Base-by-base conservation (phyloP, 2,329 filamentous ascomycete genomes). In the Monosporascus sp. region DNA sequence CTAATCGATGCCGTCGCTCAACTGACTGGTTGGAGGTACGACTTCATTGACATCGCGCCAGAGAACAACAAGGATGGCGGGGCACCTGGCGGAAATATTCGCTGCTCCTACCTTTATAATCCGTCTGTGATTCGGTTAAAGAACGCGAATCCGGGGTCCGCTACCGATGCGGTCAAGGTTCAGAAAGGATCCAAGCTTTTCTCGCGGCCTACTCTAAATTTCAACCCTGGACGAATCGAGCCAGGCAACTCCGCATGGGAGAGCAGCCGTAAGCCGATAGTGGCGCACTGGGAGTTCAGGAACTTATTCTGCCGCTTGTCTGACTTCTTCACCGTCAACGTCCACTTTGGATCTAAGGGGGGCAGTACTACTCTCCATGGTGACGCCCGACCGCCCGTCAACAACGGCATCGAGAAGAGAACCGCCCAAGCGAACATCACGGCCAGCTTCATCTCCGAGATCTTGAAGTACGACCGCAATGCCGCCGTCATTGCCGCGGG, bases 51-150 rank as follows among this genome's bases (percentile, higher is more conserved):
- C 57, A 77, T 89, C 51, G 74, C 72, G 44, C 85, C 86, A 2
- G 69, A 77, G 36, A 72, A 88, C 64, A 74, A 80, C 66, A 60
- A 77, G 56, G 84, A 89, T 58, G 86, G 86, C 53, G 86, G 86
- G 36, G 71, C 81, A 55, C 82, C 84, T 1, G 86, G 86, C 15
- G 85, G 85, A 38, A 89, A 90, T 72, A 89, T 90, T 67, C 85
- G 86, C 45, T 74, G 75, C 47, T 85, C 84, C 0, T 90, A 88
- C 69, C 74, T 90, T 11, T 90, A 88, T 77, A 81, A 84, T 39
- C 74, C 84, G 0, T 73, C 77, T 18, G 67, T 81, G 3, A 64
- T 90, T 45, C 74, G 76, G 47, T 79, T 89, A n/a, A 76, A 76
- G 62, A 78, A 83, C 54, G 74, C 78, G 49, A 83, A 80, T 64